Evolutionary conservation across 2,329 filamentous ascomycete genomes (phyloP), one percentile per base, ranked within the genome.

Genomic region (Penicillium freii): DNA sequence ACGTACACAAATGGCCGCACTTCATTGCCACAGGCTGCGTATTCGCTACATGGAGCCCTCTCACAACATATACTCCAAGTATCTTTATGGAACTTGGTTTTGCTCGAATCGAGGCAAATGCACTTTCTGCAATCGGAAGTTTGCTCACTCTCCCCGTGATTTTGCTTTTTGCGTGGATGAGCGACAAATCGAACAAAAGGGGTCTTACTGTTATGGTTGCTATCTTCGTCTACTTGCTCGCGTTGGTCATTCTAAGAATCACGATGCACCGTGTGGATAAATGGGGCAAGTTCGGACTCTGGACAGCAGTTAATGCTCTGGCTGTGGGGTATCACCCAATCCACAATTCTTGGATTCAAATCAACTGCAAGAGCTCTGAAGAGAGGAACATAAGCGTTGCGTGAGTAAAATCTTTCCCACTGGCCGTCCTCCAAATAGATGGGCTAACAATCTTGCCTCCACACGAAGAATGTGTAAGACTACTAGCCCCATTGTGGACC

Each of bases 271-370:
- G 75, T 46, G 76, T 79, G 0, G 76, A 77, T 0, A 77, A 74
- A 59, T 83, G 81, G 81, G 75, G 74, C 8, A 74, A 75, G 11
- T 81, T 78, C 71, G 80, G 75, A 0, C 67, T 84, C 6, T 83
- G 81, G 81, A 83, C 81, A 3, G 71, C 73, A 0, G 74, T 82
- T 3, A 83, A 83, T 64, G 71, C 70, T 1, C 76, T 83, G 38
- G 79, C 81, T 0, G 81, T 83, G 9, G 78, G 81, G 0, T 83
- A 83, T 59, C 81, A 83, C 65, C 81, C 81, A 0, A 73, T 81
- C 0, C 80, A 82, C 54, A 83, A 83, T 65, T 75, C 78, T 0
- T 83, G 80, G 81, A 70, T 81, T 19, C 79, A 82, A 63, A 68
- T 82, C 7, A 84, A 83, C 60, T 82, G 81, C 61, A 71, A 69